These are phyloP conservation scores for Vigna mungo DNA, from an alignment of 306 rosid species.

Conservation along the genomic window DNA sequence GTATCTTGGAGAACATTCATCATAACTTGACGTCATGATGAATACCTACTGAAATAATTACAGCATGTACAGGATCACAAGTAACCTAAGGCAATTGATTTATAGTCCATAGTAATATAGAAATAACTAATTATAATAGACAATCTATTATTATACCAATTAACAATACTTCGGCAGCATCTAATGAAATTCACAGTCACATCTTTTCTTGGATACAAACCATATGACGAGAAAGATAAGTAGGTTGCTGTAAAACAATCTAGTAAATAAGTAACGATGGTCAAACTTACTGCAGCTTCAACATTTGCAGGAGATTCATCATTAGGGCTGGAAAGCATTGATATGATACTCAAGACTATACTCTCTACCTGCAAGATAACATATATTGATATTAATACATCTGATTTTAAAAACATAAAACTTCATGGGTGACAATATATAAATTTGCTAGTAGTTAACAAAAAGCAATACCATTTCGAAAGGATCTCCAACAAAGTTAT, in stretches of 20 bases:
- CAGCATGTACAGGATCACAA: slow-evolving; percentile 12
- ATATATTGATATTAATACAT: background rate
- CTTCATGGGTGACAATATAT: slow-evolving; percentile 11
- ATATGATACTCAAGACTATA: slow-evolving; percentile 97
- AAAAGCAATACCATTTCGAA: slow-evolving; percentile 23
- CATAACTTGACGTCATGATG: background rate
- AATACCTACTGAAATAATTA: slow-evolving; percentile 23
- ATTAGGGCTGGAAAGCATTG: slow-evolving; percentile 96
- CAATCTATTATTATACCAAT: slow-evolving; percentile 4
- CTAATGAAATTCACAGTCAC: background rate
- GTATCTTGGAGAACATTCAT: slow-evolving; percentile 3
- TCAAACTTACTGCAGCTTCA: slow-evolving; percentile 94
- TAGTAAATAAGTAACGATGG: slow-evolving; percentile 6
- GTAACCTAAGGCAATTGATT: background rate
- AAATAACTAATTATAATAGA: background rate
- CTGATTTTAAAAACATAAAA: slow-evolving; percentile 13
- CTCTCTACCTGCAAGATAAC: slow-evolving; percentile 88
- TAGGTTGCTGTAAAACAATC: slow-evolving; percentile 14
- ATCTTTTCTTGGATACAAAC: slow-evolving; percentile 32
- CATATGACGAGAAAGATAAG: background rate
- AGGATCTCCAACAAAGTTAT: slow-evolving; percentile 37
- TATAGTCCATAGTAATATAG: slow-evolving; percentile 1
- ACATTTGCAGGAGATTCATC: slow-evolving; percentile 99
- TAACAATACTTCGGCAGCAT: background rate
- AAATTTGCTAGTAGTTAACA: slow-evolving; percentile 14